Conservation (phyloP, 2,329 filamentous ascomycete species). For the Aspergillus sp. region DNA sequence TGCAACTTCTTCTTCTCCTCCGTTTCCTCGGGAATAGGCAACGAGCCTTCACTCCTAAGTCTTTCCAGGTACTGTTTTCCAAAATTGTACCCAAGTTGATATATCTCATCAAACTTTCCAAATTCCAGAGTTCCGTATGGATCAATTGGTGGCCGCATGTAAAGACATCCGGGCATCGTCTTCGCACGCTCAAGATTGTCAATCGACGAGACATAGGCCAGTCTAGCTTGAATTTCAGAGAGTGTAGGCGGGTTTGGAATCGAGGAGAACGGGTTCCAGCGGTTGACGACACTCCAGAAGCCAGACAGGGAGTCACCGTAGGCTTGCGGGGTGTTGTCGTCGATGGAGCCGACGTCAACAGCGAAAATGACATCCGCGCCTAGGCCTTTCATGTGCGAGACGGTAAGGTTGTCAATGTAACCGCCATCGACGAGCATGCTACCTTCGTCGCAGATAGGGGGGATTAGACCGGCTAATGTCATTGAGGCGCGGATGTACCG, state of each 20-base stretch:
- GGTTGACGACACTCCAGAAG: conserved; percentile 88
- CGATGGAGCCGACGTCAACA: conserved; percentile 84
- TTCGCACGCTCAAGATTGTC: conserved; percentile 93
- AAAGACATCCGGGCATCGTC: conserved; percentile 80
- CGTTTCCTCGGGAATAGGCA: conserved; percentile 64
- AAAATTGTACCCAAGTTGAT: conserved; percentile 77
- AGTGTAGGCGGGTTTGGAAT: conserved; percentile 89
- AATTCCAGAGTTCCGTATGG: conserved; percentile 92
- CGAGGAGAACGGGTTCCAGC: conserved; percentile 91
- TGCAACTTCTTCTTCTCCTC: conserved; percentile 70
- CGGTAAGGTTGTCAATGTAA: conserved; percentile 94
- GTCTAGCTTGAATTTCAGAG: conserved; percentile 87
- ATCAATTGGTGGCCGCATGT: conserved; percentile 94
- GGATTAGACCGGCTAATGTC: conserved; percentile 86
- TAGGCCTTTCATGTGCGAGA: conserved; percentile 92
- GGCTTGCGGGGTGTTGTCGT: conserved; percentile 83
- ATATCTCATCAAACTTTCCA: conserved; percentile 96
- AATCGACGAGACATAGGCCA: conserved; percentile 91
- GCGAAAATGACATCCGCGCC: conserved; percentile 94
- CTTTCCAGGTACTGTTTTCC: conserved; percentile 72
- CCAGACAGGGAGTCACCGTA: conserved; percentile 94
- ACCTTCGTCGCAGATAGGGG: conserved; percentile 92
- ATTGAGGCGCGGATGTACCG: conserved; percentile 94
- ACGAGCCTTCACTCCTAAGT: conserved; percentile 68
- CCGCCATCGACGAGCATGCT: conserved; percentile 95